Base-by-base conservation (phyloP, 2,329 filamentous ascomycete genomes). In the Phialocephala subalpina region DNA sequence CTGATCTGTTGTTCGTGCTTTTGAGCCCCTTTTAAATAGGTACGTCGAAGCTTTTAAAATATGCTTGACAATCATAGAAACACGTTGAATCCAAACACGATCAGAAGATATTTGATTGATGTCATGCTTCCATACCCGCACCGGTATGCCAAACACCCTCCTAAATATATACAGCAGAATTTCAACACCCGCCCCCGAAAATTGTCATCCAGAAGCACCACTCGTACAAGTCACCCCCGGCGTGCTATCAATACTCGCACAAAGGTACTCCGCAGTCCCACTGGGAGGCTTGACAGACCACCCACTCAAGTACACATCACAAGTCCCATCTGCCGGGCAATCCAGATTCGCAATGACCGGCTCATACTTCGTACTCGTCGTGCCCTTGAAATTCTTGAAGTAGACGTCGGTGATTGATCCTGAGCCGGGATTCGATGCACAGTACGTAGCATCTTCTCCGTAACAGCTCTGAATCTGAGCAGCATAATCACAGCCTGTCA, bases 321-420 rank as follows among this genome's bases (percentile, higher is more conserved):
- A 82, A 2, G 75, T 79, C 1, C 79, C 80, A 18, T 70, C 70
- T 2, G 74, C 69, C 2, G 77, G 75, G 58, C 80, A 82, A 63
- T 81, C 69, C 9, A 82, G 60, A 63, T 80, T 80, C 1, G 75
- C 77, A 0, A 77, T 75, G 0, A 73, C 72, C 0, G 76, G 74
- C 4, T 74, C 74, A 65, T 82, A 77, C 55, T 78, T 78, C 1
- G 69, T 72, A 40, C 74, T 78, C 0, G 80, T 82, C 8, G 74
- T 79, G 0, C 81, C 80, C 3, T 73, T 74, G 59, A 82, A 79
- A 5, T 76, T 76, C 22, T 76, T 73, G 61, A 82, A 77, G 3
- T 76, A 69, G 4, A 82, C 73, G 16, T 69, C 79, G 0, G 73
- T 76, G 36, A 82, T 65, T 2, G 72, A 65, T 1, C 79, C 78